phyloP scores from a whole-genome alignment of 345 rosid species.

The Moricandia arvensis region DNA sequence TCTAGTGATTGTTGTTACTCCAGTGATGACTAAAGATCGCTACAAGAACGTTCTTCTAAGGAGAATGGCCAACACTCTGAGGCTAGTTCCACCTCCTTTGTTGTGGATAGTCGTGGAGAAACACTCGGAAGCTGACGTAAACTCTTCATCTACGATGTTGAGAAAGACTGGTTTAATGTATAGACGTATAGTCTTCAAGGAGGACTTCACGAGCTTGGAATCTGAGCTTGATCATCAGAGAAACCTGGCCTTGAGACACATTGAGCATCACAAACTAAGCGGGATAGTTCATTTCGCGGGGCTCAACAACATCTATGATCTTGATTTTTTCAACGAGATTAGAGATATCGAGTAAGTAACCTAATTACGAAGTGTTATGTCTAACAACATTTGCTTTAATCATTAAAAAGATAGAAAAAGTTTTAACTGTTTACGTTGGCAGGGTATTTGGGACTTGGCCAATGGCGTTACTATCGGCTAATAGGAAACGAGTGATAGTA shows the following conservation, averaged over 20 bases:
- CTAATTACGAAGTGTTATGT: background rate
- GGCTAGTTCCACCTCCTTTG: slow-evolving; percentile 66
- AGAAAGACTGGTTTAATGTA: slow-evolving; percentile 84
- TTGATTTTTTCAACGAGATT: slow-evolving; percentile 75
- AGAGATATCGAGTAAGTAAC: slow-evolving; percentile 71
- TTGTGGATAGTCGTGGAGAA: slow-evolving; percentile 80
- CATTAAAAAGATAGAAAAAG: too few species aligned
- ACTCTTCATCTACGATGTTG: slow-evolving; percentile 44
- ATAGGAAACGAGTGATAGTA: slow-evolving; percentile 58
- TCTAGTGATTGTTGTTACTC: slow-evolving; percentile 65
- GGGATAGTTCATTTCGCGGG: slow-evolving; percentile 88
- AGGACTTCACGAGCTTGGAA: slow-evolving; percentile 61
- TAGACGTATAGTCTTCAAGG: slow-evolving; percentile 66
- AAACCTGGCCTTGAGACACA: slow-evolving; percentile 73
- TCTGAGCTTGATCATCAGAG: slow-evolving; percentile 74
- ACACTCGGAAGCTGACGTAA: slow-evolving; percentile 40
- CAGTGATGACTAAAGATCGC: slow-evolving; percentile 41
- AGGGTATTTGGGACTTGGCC: slow-evolving; percentile 96
- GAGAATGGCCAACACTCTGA: slow-evolving; percentile 62
- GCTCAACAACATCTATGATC: slow-evolving; percentile 72
- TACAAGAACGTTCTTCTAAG: slow-evolving; percentile 54
- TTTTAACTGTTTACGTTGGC: background rate
- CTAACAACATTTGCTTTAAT: background rate
- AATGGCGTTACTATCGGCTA: slow-evolving; percentile 62
- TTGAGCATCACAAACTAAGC: slow-evolving; percentile 67